Evolutionary conservation across 345 rosid species (phyloP), one percentile per base, ranked within the genome.

Genomic region (Camelina hispida): DNA sequence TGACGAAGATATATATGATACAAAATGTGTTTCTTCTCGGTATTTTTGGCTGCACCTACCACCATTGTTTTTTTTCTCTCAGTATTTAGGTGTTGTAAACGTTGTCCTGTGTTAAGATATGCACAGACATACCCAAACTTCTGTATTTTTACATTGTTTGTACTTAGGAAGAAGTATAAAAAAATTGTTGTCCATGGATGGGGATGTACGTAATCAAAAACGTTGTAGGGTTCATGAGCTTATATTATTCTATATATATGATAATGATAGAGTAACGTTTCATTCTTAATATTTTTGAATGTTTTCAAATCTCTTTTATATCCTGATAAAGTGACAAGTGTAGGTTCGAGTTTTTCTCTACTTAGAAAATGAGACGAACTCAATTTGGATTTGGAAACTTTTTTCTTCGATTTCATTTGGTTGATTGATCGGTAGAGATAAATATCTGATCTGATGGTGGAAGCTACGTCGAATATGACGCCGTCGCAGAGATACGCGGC

Each of bases 401-500:
- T 65, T 35, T 25, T 28, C 55, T 66, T 28, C 63, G 13, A 40
- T 56, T 74, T 66, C n/a, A 9, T 6, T 1, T 23, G 58, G 16
- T 28, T 25, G 48, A 4, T 46, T 58, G 51, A 20, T 64, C 23
- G 40, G 2, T 8, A 35, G 40, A 35, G 40, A 35, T 35, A 35
- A 35, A 8, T 35, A 35, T 60, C 16, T 38, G 62, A 32, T 20
- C 7, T 52, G 1, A 62, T 77, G 76, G 71, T 62, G 54, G 76
- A 63, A 70, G 80, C 66, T 46, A 56, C 71, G 61, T 89, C 96
- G 57, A 82, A 84, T 72, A 74, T 94, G 54, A 71, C 91, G 51
- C 74, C 91, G 70, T 86, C 90, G 73, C 96, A 91, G 83, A 78
- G 87, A 72, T 88, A 91, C 79, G 97, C 85, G 14, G 89, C 88